phyloP scores from a whole-genome alignment of 768 basidiomycete species.

The Serendipita sp. region DNA sequence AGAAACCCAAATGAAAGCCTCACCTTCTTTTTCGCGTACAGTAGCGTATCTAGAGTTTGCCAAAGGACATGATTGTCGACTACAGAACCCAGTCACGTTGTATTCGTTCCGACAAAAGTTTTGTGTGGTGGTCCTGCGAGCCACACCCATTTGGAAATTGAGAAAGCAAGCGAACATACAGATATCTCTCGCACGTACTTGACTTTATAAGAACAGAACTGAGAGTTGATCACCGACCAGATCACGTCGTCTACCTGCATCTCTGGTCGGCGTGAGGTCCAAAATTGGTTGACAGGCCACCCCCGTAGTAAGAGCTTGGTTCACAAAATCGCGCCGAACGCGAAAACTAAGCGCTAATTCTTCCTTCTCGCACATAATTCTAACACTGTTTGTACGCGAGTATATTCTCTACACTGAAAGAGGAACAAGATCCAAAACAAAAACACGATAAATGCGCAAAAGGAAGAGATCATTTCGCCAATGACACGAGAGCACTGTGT shows the following conservation, averaged over 20 bases:
- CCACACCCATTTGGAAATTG: conserved; percentile 8
- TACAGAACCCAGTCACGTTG: conserved; percentile 94
- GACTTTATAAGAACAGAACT: conserved; percentile 99
- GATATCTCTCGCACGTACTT: conserved; percentile 49
- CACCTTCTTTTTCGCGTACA: conserved; percentile 91
- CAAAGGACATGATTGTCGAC: conserved; percentile 88
- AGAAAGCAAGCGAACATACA: background rate
- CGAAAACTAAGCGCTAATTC: too few relatives aligned
- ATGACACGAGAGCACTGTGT: too few relatives aligned
- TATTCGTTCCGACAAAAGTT: conserved; percentile 99
- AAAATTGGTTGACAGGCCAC: background rate
- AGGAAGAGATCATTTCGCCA: too few relatives aligned
- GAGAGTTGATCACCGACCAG: conserved; percentile 87
- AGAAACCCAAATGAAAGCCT: conserved; percentile 6
- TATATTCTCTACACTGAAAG: too few relatives aligned
- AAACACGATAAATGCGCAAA: too few relatives aligned
- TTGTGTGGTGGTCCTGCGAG: conserved; percentile 70
- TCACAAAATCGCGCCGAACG: too few relatives aligned
- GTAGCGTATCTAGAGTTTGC: conserved; percentile 97
- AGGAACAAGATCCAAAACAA: too few relatives aligned
- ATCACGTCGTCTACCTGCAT: conserved; percentile 80
- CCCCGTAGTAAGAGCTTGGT: too few relatives aligned
- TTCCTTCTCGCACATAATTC: too few relatives aligned
- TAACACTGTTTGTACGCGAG: too few relatives aligned
- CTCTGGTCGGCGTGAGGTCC: background rate